A percentile compares a stretch with the other conserved stretches of the same genome.
phyloP scores from a whole-genome alignment of 768 basidiomycete genomes.

The Boletus tomentosulus region DNA sequence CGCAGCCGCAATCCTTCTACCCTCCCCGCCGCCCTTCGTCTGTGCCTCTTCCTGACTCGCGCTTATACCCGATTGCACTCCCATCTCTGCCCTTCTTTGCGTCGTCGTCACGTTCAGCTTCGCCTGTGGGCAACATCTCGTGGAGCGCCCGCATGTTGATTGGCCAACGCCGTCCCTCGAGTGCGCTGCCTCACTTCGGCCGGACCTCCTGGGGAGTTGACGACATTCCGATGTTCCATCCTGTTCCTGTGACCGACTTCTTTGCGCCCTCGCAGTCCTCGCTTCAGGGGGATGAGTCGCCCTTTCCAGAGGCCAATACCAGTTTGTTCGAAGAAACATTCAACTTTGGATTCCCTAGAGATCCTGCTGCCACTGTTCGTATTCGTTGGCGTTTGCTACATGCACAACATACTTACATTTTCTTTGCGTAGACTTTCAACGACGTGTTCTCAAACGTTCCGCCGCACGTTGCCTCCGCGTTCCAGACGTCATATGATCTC shows the following conservation, averaged over 20 bases:
- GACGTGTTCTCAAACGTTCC: conserved; percentile 25
- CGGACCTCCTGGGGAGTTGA: conserved; percentile 26
- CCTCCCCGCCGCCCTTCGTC: conserved; percentile 56
- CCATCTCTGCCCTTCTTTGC: conserved; percentile 43
- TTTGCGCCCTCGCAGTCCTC: conserved; percentile 14
- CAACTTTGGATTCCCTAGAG: conserved; percentile 25
- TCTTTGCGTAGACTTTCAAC: conserved; percentile 13
- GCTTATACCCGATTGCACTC: conserved; percentile 39
- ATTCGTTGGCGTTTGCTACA: rapidly evolving
- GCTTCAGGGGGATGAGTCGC: conserved; percentile 42
- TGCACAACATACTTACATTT: not conserved
- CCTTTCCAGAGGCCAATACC: conserved; percentile 47
- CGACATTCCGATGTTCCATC: conserved; percentile 24
- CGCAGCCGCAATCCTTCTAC: conserved; percentile 24
- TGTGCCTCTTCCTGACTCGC: conserved; percentile 51
- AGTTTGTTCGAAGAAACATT: conserved; percentile 46
- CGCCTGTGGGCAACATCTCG: conserved; percentile 44
- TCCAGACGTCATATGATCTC: conserved; percentile 10
- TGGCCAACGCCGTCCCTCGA: conserved; percentile 48
- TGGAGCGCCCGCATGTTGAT: conserved; percentile 38
- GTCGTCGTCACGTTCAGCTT: conserved; percentile 38
- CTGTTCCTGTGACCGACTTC: not conserved
- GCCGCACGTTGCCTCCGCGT: conserved; percentile 13
- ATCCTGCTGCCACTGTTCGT: conserved; percentile 15
- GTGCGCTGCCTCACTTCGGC: conserved; percentile 38